These are phyloP conservation scores for Starmerella stigmatis DNA, from an alignment of 805 yeast species.

Conservation along the genomic window DNA sequence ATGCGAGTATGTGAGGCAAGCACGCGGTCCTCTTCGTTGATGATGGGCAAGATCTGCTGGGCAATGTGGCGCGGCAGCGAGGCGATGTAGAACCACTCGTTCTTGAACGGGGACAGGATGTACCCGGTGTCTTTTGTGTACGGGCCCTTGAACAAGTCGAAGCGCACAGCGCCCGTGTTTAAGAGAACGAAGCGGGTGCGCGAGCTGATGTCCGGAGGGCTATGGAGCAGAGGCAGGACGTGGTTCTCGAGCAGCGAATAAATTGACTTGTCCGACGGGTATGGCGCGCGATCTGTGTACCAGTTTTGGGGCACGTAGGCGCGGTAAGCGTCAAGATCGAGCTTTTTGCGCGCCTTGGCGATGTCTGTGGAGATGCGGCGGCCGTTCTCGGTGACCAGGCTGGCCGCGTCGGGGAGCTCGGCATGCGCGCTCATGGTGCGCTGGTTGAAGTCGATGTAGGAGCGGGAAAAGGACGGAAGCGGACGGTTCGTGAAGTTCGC, in stretches of 20 bases:
- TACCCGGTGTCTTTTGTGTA: conserved; percentile 70
- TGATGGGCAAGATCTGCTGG: conserved; percentile 38
- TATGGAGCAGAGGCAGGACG: conserved; percentile 40
- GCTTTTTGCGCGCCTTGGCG: conserved; percentile 34
- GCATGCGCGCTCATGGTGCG: conserved; percentile 58
- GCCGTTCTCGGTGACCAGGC: conserved; percentile 39
- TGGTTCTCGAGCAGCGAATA: conserved; percentile 47
- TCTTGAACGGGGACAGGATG: conserved; percentile 74
- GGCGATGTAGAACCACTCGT: conserved; percentile 60
- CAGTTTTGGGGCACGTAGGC: conserved; percentile 62
- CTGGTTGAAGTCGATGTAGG: conserved; percentile 71
- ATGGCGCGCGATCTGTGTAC: conserved; percentile 56
- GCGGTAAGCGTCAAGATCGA: conserved; percentile 44
- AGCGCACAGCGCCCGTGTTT: conserved; percentile 79
- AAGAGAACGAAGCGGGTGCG: conserved; percentile 45
- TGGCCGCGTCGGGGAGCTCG: neutral
- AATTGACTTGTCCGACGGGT: conserved; percentile 45
- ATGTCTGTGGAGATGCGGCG: conserved; percentile 29
- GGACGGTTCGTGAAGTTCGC: conserved; percentile 32
- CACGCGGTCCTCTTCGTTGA: conserved; percentile 37
- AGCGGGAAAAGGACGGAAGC: conserved; percentile 38
- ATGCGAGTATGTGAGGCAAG: conserved; percentile 8
- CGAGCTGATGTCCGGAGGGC: conserved; percentile 22
- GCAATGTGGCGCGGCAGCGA: conserved; percentile 52
- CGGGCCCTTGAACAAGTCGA: conserved; percentile 74